These are phyloP conservation scores for Phaeotremella fagi DNA, from an alignment of 768 basidiomycete genomes.

Conservation along the genomic window DNA sequence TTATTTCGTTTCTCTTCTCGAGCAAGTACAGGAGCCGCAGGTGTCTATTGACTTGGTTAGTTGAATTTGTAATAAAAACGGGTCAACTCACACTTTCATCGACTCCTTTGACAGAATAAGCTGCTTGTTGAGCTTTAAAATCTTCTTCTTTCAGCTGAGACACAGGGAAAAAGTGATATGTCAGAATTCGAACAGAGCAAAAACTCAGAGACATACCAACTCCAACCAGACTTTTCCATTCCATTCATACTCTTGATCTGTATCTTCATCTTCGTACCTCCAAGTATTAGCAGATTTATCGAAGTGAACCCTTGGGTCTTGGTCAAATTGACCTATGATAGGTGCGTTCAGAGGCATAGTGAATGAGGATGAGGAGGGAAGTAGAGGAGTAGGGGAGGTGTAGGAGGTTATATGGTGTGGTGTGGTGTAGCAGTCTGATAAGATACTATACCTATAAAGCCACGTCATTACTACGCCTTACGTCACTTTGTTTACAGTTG, in stretches of 20 bases:
- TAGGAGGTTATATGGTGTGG: too few relatives aligned
- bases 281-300: constrained; percentile 70
- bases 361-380: too few relatives aligned
- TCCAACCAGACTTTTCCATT: constrained; percentile 82
- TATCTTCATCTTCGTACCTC: constrained; percentile 81
- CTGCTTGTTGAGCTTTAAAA: constrained; percentile 84
- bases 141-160: constrained; percentile 78
- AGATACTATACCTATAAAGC: too few relatives aligned
- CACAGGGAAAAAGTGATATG: constrained; percentile 1
- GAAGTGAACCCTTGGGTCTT: constrained; percentile 78
- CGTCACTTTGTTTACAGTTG: background rate
- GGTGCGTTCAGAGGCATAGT: constrained; percentile 49
- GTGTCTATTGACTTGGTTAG: constrained; percentile 55
- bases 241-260: constrained; percentile 82
- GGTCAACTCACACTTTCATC: constrained; percentile 75
- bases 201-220: constrained; percentile 57
- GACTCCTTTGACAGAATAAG: constrained; percentile 85
- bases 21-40: constrained; percentile 73
- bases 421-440: too few relatives aligned
- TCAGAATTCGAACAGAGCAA: background rate
- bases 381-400: too few relatives aligned
- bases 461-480: too few relatives aligned
- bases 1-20: constrained; percentile 49
- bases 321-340: constrained; percentile 56
- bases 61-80: background rate